phyloP scores from a whole-genome alignment of 1,284 basidiomycete genomes.

The Sanghuangporus baumii region DNA sequence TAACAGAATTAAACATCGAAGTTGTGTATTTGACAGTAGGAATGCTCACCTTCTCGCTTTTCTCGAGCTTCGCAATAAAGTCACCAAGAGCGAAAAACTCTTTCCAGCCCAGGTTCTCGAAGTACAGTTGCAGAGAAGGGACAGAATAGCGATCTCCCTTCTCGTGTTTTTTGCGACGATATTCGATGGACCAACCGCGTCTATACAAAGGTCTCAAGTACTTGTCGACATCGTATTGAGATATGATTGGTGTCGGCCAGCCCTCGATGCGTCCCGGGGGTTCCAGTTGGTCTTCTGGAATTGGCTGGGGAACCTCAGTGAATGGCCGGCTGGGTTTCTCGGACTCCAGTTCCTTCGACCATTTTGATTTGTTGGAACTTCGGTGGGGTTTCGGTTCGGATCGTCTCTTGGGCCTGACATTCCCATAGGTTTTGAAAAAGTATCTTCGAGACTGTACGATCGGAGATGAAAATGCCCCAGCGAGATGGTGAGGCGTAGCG shows the following conservation, averaged over 20 bases:
- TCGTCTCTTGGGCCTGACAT: background rate
- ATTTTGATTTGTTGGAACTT: background rate
- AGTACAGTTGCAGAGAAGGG: conserved; percentile 11
- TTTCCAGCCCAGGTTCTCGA: conserved; percentile 20
- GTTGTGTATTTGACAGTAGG: background rate
- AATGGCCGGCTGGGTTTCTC: background rate
- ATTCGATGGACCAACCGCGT: conserved; percentile 29
- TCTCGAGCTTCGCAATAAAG: background rate
- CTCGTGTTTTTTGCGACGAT: background rate
- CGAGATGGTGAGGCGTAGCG: background rate
- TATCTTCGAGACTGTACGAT: background rate
- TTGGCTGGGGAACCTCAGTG: background rate
- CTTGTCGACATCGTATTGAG: conserved; percentile 27
- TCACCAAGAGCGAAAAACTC: background rate
- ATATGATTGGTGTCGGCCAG: conserved; percentile 25
- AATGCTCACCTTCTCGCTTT: background rate
- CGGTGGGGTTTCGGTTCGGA: background rate
- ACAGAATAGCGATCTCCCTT: background rate
- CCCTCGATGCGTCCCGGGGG: background rate
- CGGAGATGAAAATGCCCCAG: background rate
- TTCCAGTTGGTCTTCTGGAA: background rate
- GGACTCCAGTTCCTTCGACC: background rate
- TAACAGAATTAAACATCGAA: background rate
- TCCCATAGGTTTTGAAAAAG: background rate
- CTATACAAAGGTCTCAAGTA: conserved; percentile 30